Evolutionary conservation across 129 eudicot species (phyloP).

Genomic region (Scalesia atractyloides): DNA sequence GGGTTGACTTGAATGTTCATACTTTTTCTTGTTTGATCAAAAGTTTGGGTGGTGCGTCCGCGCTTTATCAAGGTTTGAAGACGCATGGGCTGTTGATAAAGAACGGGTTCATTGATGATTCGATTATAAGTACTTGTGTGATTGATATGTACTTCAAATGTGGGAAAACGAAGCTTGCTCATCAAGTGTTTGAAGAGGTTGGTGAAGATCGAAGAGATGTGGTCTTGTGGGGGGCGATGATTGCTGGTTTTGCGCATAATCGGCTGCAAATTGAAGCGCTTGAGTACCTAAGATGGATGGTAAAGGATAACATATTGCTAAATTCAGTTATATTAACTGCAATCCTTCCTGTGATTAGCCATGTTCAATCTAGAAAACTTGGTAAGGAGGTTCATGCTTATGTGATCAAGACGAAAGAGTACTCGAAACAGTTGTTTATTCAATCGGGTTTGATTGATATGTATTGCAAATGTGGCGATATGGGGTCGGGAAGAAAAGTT

Average conservation of each 20-base stretch:
- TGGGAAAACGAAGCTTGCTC: conserved; percentile 66
- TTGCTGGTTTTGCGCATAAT: conserved; percentile 84
- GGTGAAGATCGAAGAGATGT: conserved; percentile 59
- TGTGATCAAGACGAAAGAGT: conserved; percentile 68
- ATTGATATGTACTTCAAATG: conserved; percentile 94
- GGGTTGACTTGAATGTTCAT: conserved; percentile 79
- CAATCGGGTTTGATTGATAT: conserved; percentile 79
- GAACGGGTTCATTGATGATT: conserved; percentile 60
- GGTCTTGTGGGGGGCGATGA: conserved; percentile 87
- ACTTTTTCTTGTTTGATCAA: conserved; percentile 83
- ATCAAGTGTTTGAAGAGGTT: conserved; percentile 59
- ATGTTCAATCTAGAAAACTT: conserved; percentile 45
- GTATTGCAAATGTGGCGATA: conserved; percentile 90
- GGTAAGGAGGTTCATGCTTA: conserved; percentile 81
- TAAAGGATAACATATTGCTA: conserved; percentile 40
- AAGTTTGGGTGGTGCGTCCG: conserved; percentile 76
- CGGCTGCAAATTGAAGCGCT: conserved; percentile 60
- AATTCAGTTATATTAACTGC: conserved; percentile 68
- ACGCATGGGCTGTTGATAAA: conserved; percentile 73
- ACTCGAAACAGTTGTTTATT: conserved; percentile 61
- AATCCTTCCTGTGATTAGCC: conserved; percentile 71
- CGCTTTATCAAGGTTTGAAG: conserved; percentile 72
- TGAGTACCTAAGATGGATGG: conserved; percentile 71
- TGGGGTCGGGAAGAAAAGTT: conserved; percentile 70
- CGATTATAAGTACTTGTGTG: conserved; percentile 63